A percentile compares a stretch with the other conserved stretches of the same genome.
These are phyloP conservation scores for Capsicum pubescens DNA, from an alignment of 257 asterid species.

Conservation along the genomic window DNA sequence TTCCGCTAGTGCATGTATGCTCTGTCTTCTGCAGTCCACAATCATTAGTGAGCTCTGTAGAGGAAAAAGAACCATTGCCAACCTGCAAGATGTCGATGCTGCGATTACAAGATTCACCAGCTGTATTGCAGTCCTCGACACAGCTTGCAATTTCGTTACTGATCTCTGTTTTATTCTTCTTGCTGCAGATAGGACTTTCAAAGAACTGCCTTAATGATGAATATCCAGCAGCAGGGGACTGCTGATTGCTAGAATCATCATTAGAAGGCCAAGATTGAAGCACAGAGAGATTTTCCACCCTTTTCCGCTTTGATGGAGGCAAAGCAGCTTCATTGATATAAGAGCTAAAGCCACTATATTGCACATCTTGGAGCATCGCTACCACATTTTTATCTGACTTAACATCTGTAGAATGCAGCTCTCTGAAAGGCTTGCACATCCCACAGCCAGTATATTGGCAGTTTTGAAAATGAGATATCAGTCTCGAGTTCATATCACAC, in stretches of 20 bases:
- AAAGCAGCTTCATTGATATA: conserved; percentile 33
- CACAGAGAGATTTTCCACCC: conserved; percentile 36
- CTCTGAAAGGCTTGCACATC: conserved; percentile 47
- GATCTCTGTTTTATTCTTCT: conserved; percentile 24
- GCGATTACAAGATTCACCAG: conserved; percentile 39
- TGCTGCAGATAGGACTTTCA: conserved; percentile 31
- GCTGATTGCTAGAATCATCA: conserved; percentile 33
- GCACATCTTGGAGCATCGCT: conserved; percentile 32
- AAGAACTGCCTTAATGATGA: conserved; percentile 12
- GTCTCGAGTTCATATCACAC: conserved; percentile 36
- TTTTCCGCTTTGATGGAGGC: conserved; percentile 52
- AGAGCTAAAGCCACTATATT: conserved; percentile 34
- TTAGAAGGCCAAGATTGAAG: conserved; percentile 38
- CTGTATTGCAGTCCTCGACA: conserved; percentile 27
- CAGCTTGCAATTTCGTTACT: conserved; percentile 32
- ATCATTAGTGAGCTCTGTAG: conserved; percentile 37
- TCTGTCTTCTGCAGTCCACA: conserved; percentile 38
- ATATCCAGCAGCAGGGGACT: conserved; percentile 22
- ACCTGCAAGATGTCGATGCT: conserved; percentile 31
- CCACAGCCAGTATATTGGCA: conserved; percentile 42
- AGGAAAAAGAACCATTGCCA: conserved; percentile 36
- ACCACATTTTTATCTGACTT: conserved; percentile 33
- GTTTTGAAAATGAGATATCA: conserved; percentile 50
- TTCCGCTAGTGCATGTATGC: conserved; percentile 26
- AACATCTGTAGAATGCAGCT: conserved; percentile 36